A percentile compares a stretch with the other conserved stretches of the same genome.
Conservation (phyloP, 352 stramenopile species). For the Globisporangium polare region DNA sequence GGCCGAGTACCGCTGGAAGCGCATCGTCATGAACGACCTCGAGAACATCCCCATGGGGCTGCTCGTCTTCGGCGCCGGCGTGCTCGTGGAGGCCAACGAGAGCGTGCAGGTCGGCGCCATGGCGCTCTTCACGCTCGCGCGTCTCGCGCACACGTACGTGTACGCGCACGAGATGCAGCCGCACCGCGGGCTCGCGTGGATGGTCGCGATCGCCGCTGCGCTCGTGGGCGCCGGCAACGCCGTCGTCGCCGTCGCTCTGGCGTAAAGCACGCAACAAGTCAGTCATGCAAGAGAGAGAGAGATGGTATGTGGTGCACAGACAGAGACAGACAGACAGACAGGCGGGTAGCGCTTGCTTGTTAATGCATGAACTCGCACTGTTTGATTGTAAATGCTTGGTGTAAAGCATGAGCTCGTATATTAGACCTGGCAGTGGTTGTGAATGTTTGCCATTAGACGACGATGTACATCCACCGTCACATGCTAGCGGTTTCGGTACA, state of each 20-base stretch:
- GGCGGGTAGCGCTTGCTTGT: neutral
- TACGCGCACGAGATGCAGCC: constrained; percentile 44
- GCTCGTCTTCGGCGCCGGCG: constrained; percentile 29
- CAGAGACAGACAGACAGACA: neutral
- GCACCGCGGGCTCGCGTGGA: constrained; percentile 28
- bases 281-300: neutral
- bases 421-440: too few species aligned
- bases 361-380: neutral
- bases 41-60: constrained; percentile 48
- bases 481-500: too few species aligned
- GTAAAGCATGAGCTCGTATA: too few species aligned
- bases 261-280: neutral
- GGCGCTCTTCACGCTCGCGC: constrained; percentile 28
- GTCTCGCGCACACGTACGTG: constrained; percentile 32
- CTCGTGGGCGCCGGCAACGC: constrained; percentile 6
- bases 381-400: too few species aligned
- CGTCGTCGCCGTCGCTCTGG: neutral
- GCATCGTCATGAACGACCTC: constrained; percentile 49
- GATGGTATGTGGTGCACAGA: neutral
- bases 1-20: constrained; percentile 36
- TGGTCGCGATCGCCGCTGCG: constrained; percentile 16
- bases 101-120: constrained; percentile 22
- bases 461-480: too few species aligned
- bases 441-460: too few species aligned
- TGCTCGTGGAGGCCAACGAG: constrained; percentile 23